Conservation (phyloP, 371 early-diverging fungal genomes). For the Synchytrium microbalum region DNA sequence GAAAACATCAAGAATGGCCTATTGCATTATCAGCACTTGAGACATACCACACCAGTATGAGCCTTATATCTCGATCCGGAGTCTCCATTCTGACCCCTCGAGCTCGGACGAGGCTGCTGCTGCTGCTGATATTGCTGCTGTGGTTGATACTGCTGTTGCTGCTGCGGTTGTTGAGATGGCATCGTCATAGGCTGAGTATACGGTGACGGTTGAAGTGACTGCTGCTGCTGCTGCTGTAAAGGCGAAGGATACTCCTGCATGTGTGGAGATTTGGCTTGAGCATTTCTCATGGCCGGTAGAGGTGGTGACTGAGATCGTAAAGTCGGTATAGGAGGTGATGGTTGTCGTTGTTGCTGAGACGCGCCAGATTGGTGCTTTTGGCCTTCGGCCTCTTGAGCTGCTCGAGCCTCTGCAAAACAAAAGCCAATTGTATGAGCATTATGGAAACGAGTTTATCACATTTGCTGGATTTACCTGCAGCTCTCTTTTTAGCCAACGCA, state of each 20-base stretch:
- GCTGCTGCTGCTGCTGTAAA: background rate
- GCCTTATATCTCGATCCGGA: background rate
- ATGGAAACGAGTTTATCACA: background rate
- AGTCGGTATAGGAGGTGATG: conserved; percentile 2
- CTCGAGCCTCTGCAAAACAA: background rate
- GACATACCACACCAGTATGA: background rate
- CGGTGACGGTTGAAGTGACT: background rate
- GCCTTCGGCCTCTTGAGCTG: background rate
- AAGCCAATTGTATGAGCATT: background rate
- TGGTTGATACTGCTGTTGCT: background rate
- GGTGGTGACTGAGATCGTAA: background rate
- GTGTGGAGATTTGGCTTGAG: too few relatives aligned
- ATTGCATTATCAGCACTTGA: conserved; percentile 2
- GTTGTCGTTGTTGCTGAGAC: background rate
- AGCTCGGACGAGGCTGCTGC: background rate
- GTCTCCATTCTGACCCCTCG: background rate
- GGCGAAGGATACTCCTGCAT: background rate
- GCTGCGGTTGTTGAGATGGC: background rate
- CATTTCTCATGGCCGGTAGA: background rate
- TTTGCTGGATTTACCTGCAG: background rate
- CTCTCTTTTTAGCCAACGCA: background rate
- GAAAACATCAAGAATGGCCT: background rate
- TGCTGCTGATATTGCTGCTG: background rate
- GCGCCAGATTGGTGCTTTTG: background rate
- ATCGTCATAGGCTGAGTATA: too few relatives aligned